phyloP scores from a whole-genome alignment of 108 stramenopile species.

The Cyclotella baltica region DNA sequence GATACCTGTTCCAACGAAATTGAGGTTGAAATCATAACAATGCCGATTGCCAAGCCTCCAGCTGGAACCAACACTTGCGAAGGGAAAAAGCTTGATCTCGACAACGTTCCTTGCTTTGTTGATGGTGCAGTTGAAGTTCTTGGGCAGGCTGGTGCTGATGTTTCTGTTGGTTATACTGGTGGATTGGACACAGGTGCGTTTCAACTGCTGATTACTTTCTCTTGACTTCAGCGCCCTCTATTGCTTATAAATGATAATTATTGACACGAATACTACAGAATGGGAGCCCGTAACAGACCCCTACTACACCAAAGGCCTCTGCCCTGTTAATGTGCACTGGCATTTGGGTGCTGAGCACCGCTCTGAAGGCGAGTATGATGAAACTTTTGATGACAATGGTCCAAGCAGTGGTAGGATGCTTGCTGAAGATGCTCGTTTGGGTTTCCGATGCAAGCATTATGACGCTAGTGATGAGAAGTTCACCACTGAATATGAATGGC shows the following conservation, averaged over 20 bases:
- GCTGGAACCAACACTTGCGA: not conserved
- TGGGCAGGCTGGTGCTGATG: slow-evolving; percentile 1
- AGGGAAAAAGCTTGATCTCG: not conserved
- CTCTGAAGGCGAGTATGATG: slow-evolving; percentile 69
- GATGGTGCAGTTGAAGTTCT: not conserved
- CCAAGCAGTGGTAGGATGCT: slow-evolving; percentile 41
- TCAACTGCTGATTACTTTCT: not conserved
- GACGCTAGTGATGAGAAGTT: slow-evolving; percentile 35
- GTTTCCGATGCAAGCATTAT: slow-evolving; percentile 49
- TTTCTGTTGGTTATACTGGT: not conserved
- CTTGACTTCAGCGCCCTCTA: not conserved
- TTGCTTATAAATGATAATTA: too few relatives aligned
- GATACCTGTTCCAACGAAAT: not conserved
- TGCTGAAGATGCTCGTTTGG: slow-evolving; percentile 25
- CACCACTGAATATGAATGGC: slow-evolving; percentile 45
- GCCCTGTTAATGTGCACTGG: slow-evolving; percentile 82
- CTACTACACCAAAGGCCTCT: slow-evolving; percentile 2
- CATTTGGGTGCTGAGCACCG: slow-evolving; percentile 80
- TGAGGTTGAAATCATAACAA: not conserved
- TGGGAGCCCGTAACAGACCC: not conserved
- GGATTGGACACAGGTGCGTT: not conserved
- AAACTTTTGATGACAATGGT: slow-evolving; percentile 66
- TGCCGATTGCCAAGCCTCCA: not conserved
- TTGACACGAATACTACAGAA: too few relatives aligned
- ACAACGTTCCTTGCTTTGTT: not conserved